phyloP scores from a whole-genome alignment of 2,329 filamentous ascomycete genomes.

The Epicoccum nigrum region DNA sequence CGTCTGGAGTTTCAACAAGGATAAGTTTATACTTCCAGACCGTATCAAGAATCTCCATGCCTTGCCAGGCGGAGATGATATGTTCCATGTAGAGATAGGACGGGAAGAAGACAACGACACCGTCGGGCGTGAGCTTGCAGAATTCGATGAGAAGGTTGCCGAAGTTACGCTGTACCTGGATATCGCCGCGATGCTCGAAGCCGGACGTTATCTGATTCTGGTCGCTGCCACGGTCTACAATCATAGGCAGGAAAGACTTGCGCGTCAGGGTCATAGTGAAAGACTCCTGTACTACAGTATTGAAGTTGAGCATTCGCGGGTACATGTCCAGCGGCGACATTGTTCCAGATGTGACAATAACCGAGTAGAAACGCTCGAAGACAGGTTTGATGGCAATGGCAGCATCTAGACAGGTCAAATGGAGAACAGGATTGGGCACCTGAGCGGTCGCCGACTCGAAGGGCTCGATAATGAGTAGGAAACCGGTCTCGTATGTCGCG shows the following conservation, averaged over 20 bases:
- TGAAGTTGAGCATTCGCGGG: conserved; percentile 96
- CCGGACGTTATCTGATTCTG: conserved; percentile 91
- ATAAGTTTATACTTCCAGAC: conserved; percentile 99
- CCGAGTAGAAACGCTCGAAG: conserved; percentile 95
- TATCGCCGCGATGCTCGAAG: conserved; percentile 94
- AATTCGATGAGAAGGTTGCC: conserved; percentile 93
- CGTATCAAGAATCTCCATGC: conserved; percentile 95
- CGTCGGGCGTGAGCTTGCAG: conserved; percentile 92
- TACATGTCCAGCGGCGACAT: conserved; percentile 99
- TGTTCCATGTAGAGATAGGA: conserved; percentile 99
- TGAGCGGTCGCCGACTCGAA: conserved; percentile 95
- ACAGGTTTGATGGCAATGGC: conserved; percentile 98
- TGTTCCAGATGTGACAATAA: conserved; percentile 97
- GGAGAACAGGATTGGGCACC: conserved; percentile 94
- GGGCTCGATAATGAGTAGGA: conserved; percentile 93
- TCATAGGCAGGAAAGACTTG: conserved; percentile 96
- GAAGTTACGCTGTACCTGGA: conserved; percentile 95
- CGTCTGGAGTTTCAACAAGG: conserved; percentile 94
- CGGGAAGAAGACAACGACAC: conserved; percentile 98
- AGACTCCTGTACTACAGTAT: conserved; percentile 91
- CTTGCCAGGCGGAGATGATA: conserved; percentile 99
- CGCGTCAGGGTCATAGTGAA: conserved; percentile 96
- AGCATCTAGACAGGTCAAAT: conserved; percentile 95
- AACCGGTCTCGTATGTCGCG: conserved; percentile 95
- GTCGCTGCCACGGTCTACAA: conserved; percentile 92